phyloP scores from a whole-genome alignment of 2,329 filamentous ascomycete genomes.

The Periconia digitata region DNA sequence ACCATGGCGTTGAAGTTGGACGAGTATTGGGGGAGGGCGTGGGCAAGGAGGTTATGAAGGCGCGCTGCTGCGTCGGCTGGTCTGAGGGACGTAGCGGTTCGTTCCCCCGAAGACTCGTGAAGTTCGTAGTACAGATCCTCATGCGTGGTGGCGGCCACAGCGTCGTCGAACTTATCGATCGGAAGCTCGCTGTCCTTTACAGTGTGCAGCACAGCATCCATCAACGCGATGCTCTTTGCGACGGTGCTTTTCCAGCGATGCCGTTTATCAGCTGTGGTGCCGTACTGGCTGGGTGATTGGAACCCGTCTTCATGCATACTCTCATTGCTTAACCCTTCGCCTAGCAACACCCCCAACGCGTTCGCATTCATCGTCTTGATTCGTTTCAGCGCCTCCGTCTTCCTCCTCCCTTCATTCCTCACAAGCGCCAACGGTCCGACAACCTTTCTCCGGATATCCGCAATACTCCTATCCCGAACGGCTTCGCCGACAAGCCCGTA shows the following conservation, averaged over 20 bases:
- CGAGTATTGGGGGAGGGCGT: constrained; percentile 69
- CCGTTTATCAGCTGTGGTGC: constrained; percentile 48
- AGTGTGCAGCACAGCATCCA: constrained; percentile 80
- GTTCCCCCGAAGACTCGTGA: constrained; percentile 41
- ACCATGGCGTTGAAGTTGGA: constrained; percentile 59
- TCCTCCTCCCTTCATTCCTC: constrained; percentile 72
- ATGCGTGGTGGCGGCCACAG: constrained; percentile 58
- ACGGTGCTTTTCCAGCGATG: constrained; percentile 73
- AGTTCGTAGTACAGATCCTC: constrained; percentile 50
- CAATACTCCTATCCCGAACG: constrained; percentile 70
- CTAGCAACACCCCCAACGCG: constrained; percentile 82
- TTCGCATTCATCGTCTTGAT: constrained; percentile 81
- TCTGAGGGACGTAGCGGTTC: constrained; percentile 36
- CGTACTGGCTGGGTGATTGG: constrained; percentile 43
- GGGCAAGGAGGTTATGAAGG: constrained; percentile 68
- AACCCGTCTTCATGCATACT: constrained; percentile 61
- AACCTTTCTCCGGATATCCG: constrained; percentile 69
- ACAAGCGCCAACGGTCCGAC: constrained; percentile 77
- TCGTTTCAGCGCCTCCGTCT: constrained; percentile 70
- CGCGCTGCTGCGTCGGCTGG: constrained; percentile 65
- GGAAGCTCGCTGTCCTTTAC: constrained; percentile 63
- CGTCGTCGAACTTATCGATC: constrained; percentile 57
- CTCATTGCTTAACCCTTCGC: constrained; percentile 72
- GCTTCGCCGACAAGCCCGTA: constrained; percentile 79
- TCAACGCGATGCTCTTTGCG: constrained; percentile 77